Evolutionary conservation across 2,329 filamentous ascomycete species (phyloP).

Genomic region (Alternaria sp.): DNA sequence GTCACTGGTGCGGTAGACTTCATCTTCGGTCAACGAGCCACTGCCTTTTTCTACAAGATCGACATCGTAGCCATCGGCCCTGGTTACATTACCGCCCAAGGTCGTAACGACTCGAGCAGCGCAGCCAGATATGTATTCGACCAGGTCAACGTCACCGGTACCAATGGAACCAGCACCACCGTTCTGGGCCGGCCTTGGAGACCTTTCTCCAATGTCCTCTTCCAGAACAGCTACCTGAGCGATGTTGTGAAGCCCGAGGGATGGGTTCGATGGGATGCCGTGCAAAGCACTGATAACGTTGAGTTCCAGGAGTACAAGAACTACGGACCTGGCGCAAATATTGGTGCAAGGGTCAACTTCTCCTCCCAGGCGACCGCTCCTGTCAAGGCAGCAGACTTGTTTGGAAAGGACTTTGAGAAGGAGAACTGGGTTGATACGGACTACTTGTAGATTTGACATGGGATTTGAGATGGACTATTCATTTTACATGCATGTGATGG

Average conservation of each 20-base stretch:
- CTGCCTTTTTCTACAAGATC: slow-evolving; percentile 58
- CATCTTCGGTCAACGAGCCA: slow-evolving; percentile 60
- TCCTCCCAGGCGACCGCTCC: slow-evolving; percentile 18
- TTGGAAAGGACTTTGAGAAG: slow-evolving; percentile 25
- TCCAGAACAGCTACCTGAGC: slow-evolving; percentile 60
- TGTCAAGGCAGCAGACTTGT: slow-evolving; percentile 19
- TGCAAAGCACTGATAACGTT: slow-evolving; percentile 27
- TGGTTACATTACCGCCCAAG: slow-evolving; percentile 37
- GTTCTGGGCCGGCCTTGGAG: slow-evolving; percentile 62
- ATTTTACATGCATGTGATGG: background rate
- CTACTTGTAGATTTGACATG: background rate
- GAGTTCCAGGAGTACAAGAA: slow-evolving; percentile 32
- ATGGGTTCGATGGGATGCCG: slow-evolving; percentile 55
- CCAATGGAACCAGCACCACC: slow-evolving; percentile 44
- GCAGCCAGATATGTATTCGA: slow-evolving; percentile 63
- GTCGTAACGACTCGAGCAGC: slow-evolving; percentile 27
- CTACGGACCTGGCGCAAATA: slow-evolving; percentile 24
- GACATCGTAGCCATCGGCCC: slow-evolving; percentile 29
- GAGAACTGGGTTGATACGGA: slow-evolving; percentile 31
- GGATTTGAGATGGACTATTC: background rate
- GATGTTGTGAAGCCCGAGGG: slow-evolving; percentile 66
- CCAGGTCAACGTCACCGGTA: slow-evolving; percentile 56
- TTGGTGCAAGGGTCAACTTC: slow-evolving; percentile 14
- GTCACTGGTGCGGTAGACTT: slow-evolving; percentile 67
- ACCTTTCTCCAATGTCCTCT: slow-evolving; percentile 57